phyloP scores from a whole-genome alignment of 2,329 filamentous ascomycete genomes.

The Cryphonectria radicalis region DNA sequence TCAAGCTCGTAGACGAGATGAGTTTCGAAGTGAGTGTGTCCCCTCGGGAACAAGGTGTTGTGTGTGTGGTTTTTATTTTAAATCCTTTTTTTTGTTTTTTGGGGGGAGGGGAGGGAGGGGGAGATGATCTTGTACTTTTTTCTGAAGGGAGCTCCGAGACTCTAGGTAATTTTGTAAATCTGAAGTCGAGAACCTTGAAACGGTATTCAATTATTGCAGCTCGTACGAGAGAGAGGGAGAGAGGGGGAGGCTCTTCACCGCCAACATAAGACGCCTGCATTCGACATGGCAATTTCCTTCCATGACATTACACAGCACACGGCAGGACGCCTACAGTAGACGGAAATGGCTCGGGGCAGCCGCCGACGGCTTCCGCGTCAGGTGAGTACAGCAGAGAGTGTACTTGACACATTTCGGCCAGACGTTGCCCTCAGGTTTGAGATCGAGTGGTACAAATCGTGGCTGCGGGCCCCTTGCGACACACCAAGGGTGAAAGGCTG shows the following conservation, averaged over 20 bases:
- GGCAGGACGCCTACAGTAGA: neutral
- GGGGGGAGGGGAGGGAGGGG: too few relatives aligned
- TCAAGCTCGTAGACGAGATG: neutral
- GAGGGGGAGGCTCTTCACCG: neutral
- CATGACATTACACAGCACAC: conserved; percentile 22
- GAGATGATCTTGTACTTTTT: too few relatives aligned
- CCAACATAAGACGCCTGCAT: neutral
- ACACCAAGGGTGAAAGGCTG: neutral
- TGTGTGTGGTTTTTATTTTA: conserved; percentile 1
- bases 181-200: neutral
- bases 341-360: too few relatives aligned
- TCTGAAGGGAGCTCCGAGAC: neutral
- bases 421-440: conserved; percentile 30
- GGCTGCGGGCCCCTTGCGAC: neutral
- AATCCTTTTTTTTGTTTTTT: too few relatives aligned
- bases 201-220: neutral
- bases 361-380: neutral
- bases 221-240: neutral
- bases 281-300: neutral
- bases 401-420: conserved; percentile 6
- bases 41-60: neutral
- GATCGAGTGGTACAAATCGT: conserved; percentile 35
- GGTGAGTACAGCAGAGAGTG: neutral
- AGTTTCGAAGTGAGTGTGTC: neutral
- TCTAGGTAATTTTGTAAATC: neutral